phyloP scores from a whole-genome alignment of 208 protist species.

The Giardia muris region DNA sequence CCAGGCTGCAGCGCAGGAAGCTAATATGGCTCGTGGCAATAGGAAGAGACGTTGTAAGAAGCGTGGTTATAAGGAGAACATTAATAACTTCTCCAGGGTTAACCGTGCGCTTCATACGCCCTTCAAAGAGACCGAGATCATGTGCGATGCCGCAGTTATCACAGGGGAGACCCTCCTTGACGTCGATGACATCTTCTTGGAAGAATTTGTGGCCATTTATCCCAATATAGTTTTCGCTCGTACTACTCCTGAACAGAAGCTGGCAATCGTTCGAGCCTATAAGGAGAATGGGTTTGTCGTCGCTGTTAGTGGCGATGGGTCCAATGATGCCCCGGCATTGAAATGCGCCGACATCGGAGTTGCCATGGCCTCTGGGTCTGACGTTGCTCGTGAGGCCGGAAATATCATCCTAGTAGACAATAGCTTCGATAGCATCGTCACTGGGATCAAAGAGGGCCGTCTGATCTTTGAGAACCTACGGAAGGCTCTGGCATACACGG shows the following conservation, averaged over 20 bases:
- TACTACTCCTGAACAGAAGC: conserved; percentile 63
- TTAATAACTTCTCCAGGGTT: background rate
- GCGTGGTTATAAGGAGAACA: background rate
- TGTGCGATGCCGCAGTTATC: conserved; percentile 15
- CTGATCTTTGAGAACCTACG: conserved; percentile 42
- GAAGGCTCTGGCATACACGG: conserved; percentile 38
- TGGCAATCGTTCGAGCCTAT: conserved; percentile 49
- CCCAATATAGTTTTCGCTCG: conserved; percentile 64
- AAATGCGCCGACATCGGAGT: conserved; percentile 78
- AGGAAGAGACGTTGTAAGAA: background rate
- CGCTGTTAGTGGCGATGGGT: conserved; percentile 70
- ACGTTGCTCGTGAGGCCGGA: conserved; percentile 65
- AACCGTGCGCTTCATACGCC: background rate
- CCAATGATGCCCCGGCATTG: conserved; percentile 80
- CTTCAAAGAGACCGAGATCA: background rate
- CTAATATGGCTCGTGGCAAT: background rate
- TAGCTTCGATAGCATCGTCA: conserved; percentile 85
- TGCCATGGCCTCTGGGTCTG: conserved; percentile 80
- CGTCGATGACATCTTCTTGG: background rate
- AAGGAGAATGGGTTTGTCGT: conserved; percentile 49
- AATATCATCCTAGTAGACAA: conserved; percentile 82
- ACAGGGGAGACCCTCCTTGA: conserved; percentile 7
- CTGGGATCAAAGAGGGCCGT: conserved; percentile 34
- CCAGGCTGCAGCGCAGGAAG: background rate
- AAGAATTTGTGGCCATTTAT: conserved; percentile 17